Conservation (phyloP, 225 moss, liverwort and hornwort genomes). For the Polytrichum commune region DNA sequence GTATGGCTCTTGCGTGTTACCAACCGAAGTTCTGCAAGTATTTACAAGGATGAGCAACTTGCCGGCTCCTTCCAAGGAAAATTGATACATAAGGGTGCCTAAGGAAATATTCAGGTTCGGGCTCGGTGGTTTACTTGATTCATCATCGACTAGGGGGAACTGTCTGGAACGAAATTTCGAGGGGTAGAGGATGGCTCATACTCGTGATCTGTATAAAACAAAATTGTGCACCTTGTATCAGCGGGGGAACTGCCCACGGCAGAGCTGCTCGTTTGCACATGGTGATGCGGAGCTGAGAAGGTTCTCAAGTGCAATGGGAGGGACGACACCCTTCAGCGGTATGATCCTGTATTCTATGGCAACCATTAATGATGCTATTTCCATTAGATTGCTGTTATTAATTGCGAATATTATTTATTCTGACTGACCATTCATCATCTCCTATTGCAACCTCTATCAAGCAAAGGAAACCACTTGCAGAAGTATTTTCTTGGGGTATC, state of each 20-base stretch:
- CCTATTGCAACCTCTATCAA: neutral
- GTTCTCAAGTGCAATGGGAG: conserved; percentile 35
- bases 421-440: no score
- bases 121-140: neutral
- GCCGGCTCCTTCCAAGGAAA: neutral
- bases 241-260: conserved; percentile 64
- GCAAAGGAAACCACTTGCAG: neutral
- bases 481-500: no score
- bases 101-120: neutral
- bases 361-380: neutral
- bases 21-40: neutral
- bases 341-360: conserved; percentile 15
- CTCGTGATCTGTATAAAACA: conserved; percentile 68
- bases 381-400: neutral
- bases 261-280: conserved; percentile 68
- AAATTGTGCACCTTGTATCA: conserved; percentile 68
- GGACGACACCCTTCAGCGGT: conserved; percentile 36
- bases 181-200: conserved; percentile 41
- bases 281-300: conserved; percentile 64
- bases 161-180: neutral
- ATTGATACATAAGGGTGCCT: neutral
- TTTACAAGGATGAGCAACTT: neutral
- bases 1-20: neutral
- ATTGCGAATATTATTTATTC: neutral
- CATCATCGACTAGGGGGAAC: neutral